Evolutionary conservation across 495 filamentous ascomycete genomes (phyloP).

Genomic region (Immersiella caudata): DNA sequence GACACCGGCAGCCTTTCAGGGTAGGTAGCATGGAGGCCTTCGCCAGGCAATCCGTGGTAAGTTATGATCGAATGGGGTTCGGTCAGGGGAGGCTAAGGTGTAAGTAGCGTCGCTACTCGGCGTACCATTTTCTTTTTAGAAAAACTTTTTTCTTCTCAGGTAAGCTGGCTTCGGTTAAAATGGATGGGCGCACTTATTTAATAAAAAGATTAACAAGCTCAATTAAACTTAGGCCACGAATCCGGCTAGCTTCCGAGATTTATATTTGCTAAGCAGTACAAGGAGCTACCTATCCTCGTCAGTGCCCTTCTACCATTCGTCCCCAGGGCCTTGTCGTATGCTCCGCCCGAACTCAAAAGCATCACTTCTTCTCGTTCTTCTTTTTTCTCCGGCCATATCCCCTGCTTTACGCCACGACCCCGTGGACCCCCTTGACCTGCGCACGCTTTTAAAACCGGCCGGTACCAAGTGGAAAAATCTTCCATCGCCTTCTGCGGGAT

Average conservation of each 20-base stretch:
- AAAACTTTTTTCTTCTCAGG: conserved; percentile 26
- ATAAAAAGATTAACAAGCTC: conserved; percentile 33
- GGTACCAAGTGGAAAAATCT: neutral
- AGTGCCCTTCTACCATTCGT: neutral
- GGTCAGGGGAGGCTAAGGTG: conserved; percentile 2
- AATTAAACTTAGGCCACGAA: conserved; percentile 34
- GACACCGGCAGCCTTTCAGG: neutral
- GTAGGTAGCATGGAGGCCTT: neutral
- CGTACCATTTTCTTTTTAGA: conserved; percentile 16
- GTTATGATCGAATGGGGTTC: neutral
- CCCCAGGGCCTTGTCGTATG: neutral
- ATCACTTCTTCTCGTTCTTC: too few species aligned
- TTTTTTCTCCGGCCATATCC: neutral
- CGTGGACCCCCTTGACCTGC: too few species aligned
- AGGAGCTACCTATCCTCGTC: conserved; percentile 16
- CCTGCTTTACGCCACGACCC: neutral
- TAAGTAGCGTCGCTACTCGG: conserved; percentile 12
- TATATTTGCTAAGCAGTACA: conserved; percentile 33
- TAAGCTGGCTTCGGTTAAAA: conserved; percentile 36
- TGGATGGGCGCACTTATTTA: conserved; percentile 26
- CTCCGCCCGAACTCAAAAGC: neutral
- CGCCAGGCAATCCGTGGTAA: conserved; percentile 3
- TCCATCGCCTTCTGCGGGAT: neutral
- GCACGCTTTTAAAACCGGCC: neutral
- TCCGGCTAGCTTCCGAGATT: conserved; percentile 31